phyloP scores from a whole-genome alignment of 176 grass and related monocot genomes.

The Juncus effusus region DNA sequence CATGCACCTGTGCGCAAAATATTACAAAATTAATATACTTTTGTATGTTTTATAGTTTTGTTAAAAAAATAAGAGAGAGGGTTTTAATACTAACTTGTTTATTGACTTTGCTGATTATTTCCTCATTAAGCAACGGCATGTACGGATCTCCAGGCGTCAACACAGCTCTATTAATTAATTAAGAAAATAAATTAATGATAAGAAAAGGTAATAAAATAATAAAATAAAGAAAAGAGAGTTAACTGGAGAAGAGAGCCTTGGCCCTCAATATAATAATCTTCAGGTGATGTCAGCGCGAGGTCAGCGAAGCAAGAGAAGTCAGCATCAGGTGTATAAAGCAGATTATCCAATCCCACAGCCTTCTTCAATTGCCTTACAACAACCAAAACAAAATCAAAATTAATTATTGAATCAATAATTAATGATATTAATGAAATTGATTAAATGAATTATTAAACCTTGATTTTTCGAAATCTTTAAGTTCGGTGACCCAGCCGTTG shows the following conservation, averaged over 20 bases:
- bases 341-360: conserved; percentile 90
- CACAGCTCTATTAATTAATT: conserved; percentile 57
- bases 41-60: background rate
- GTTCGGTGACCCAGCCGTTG: conserved; percentile 99
- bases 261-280: conserved; percentile 91
- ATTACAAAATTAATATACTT: conserved; percentile 1
- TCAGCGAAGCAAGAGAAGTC: conserved; percentile 98
- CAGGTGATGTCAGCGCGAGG: conserved; percentile 92
- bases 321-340: conserved; percentile 89
- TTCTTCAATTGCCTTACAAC: conserved; percentile 55
- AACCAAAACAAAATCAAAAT: conserved; percentile 25
- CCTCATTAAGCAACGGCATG: conserved; percentile 92
- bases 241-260: conserved; percentile 99
- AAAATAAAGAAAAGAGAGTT: conserved; percentile 24
- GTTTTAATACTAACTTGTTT: conserved; percentile 53
- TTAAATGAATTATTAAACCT: conserved; percentile 31
- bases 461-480: conserved; percentile 79
- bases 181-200: conserved; percentile 7
- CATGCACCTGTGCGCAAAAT: conserved; percentile 48
- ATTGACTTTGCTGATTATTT: conserved; percentile 75
- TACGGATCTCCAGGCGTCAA: conserved; percentile 95
- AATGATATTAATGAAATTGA: too few species aligned
- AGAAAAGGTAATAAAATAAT: conserved; percentile 8
- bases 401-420: too few species aligned
- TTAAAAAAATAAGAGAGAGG: conserved; percentile 3